Conservation (phyloP, 2,329 filamentous ascomycete genomes). For the Colletotrichum lupini region DNA sequence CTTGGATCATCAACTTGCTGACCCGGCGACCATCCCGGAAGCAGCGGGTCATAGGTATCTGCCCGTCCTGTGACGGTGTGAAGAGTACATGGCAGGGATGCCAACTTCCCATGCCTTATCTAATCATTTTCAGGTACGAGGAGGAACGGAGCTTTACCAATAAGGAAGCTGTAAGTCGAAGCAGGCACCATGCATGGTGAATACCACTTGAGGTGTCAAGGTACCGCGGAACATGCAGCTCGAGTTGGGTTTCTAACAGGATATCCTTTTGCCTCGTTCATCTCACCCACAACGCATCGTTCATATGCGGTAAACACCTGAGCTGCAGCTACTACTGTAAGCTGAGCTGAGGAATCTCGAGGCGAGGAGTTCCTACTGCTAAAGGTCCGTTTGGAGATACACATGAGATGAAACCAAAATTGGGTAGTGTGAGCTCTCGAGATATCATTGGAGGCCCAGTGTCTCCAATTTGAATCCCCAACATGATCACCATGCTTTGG, state of each 20-base stretch:
- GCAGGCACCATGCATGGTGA: not conserved
- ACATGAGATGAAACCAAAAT: conserved; percentile 22
- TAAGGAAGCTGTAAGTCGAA: not conserved
- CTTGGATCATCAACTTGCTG: conserved; percentile 14
- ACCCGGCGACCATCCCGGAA: conserved; percentile 32
- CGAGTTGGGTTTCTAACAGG: not conserved
- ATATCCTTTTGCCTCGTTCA: not conserved
- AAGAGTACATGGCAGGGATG: conserved; percentile 8
- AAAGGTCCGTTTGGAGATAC: not conserved
- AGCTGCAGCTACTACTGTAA: not conserved
- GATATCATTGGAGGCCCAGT: conserved; percentile 1
- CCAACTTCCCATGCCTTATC: not conserved
- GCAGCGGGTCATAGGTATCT: conserved; percentile 10
- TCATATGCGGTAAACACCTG: not conserved
- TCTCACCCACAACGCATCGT: not conserved
- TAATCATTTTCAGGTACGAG: conserved; percentile 8
- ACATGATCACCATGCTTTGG: not conserved
- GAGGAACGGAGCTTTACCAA: not conserved
- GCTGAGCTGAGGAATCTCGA: not conserved
- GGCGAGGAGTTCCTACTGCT: not conserved
- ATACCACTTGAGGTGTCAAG: not conserved
- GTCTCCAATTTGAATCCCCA: not conserved
- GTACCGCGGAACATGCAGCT: conserved; percentile 1
- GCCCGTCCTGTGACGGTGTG: not conserved
- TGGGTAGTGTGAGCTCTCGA: not conserved